Percentiles rank a stretch among this genome's conserved stretches.
Conservation (phyloP, 108 stramenopile species). For the Cylindrotheca closterium region DNA sequence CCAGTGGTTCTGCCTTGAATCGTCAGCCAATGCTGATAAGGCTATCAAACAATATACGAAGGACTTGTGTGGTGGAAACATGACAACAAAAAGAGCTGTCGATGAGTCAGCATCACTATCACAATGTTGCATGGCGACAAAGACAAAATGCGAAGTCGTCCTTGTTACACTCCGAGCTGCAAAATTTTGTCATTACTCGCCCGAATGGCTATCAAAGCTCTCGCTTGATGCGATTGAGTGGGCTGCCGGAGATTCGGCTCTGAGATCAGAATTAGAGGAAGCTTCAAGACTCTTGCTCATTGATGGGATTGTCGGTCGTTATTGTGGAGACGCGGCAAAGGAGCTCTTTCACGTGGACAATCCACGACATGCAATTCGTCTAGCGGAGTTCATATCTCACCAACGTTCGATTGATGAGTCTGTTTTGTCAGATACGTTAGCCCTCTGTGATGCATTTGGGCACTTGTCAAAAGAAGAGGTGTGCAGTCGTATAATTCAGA, state of each 20-base stretch:
- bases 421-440: conserved; percentile 54
- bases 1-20: conserved; percentile 45
- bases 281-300: conserved; percentile 69
- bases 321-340: conserved; percentile 78
- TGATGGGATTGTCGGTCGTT: conserved; percentile 67
- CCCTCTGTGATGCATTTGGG: conserved; percentile 75
- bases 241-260: conserved; percentile 58
- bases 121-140: conserved; percentile 47
- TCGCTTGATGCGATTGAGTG: conserved; percentile 64
- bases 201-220: conserved; percentile 55
- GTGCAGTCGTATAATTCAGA: conserved; percentile 54
- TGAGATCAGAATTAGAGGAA: conserved; percentile 77
- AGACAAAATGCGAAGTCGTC: conserved; percentile 61
- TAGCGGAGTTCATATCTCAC: conserved; percentile 64
- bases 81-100: conserved; percentile 30
- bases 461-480: conserved; percentile 59
- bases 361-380: conserved; percentile 59
- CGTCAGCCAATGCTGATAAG: conserved; percentile 52
- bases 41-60: conserved; percentile 50
- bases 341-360: conserved; percentile 84
- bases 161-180: conserved; percentile 69
- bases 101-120: conserved; percentile 56
- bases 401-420: conserved; percentile 46
- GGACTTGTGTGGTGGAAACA: conserved; percentile 60
- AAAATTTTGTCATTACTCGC: conserved; percentile 59